Evolutionary conservation across 805 yeast genomes (phyloP), one percentile per base, ranked within the genome.

Genomic region (Yarrowia sp.): DNA sequence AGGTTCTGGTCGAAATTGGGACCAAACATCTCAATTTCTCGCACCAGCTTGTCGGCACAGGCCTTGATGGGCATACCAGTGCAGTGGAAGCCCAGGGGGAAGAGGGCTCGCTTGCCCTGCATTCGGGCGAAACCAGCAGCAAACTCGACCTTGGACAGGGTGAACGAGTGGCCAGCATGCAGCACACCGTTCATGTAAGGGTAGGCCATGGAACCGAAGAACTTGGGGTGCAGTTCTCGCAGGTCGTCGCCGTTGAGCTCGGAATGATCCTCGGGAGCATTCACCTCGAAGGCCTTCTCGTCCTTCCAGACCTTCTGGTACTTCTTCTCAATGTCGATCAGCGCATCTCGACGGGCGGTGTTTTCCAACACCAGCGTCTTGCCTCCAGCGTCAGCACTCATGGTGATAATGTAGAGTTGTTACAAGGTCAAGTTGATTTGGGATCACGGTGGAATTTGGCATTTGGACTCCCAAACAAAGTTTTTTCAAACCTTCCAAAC

Each of bases 181-280:
- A 95, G 83, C 63, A 91, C 95, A 82, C 99, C 99, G 79, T 95
- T 95, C 98, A 94, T 94, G 80, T 95, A 95, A 52, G 99, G 99
- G 76, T 92, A 95, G 12, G 99, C 98, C 97, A 95, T 93, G 61
- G 97, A 88, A 30, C 91, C 85, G 82, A 92, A 89, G 80, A 84
- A 90, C 79, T 95, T 95, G 68, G 98, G 98, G 78, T 89, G 83
- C 74, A 87, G 84, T 70, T 82, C 84, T 74, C 91, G 92, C 70
- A 95, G 83, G 75, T 89, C 91, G 61, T 89, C 97, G 42, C 82
- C 79, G 67, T 85, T 82, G 50, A 82, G 80, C n/a, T 84, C 82
- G 73, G 90, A 96, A 60, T 86, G 89, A 56, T 85, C 73, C 20
- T 89, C 79, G 61, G 98, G 98, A 15, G 98, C 97, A 77, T 95